These are phyloP conservation scores for Tylopilus cervinicoccineus DNA, from an alignment of 768 basidiomycete species.

Conservation along the genomic window DNA sequence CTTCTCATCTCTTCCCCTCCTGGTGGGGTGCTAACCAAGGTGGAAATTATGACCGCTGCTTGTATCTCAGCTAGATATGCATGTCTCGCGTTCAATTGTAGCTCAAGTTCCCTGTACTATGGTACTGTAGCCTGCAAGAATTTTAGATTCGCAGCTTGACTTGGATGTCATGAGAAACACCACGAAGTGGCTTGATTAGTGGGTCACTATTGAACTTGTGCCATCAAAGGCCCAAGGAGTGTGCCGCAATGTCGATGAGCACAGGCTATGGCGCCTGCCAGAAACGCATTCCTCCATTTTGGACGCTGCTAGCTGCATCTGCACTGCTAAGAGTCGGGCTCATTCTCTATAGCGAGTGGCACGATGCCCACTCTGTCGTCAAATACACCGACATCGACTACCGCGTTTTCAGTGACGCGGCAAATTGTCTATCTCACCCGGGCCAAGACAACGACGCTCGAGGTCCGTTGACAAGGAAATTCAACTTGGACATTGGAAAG, in stretches of 20 bases:
- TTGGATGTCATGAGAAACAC: no score
- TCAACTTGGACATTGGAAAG: slow-evolving; percentile 61
- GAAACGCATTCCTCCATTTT: slow-evolving; percentile 37
- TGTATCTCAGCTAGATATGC: slow-evolving; percentile 9
- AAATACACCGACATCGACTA: slow-evolving; percentile 99
- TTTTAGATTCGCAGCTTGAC: no score
- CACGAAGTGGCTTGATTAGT: no score
- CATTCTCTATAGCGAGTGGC: slow-evolving; percentile 87
- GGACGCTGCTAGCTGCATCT: slow-evolving; percentile 50
- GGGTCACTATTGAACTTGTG: no score
- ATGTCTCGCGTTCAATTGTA: background rate
- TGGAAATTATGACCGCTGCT: slow-evolving; percentile 36
- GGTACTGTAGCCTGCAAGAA: no score
- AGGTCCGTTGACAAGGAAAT: slow-evolving; percentile 49
- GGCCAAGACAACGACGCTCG: slow-evolving; percentile 49
- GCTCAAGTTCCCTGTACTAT: background rate
- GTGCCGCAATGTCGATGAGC: background rate
- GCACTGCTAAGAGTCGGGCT: slow-evolving; percentile 60
- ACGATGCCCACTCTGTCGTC: slow-evolving; percentile 74
- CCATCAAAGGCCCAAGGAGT: no score
- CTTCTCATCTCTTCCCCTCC: slow-evolving; percentile 46
- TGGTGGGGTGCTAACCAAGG: slow-evolving; percentile 60
- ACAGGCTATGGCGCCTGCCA: slow-evolving; percentile 7
- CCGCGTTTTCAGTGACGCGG: slow-evolving; percentile 91
- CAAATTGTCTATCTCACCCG: slow-evolving; percentile 59